Percentiles rank a stretch among this genome's conserved stretches.
Evolutionary conservation across 371 early-diverging fungal species (phyloP).

Genomic region (Mucor indicus): DNA sequence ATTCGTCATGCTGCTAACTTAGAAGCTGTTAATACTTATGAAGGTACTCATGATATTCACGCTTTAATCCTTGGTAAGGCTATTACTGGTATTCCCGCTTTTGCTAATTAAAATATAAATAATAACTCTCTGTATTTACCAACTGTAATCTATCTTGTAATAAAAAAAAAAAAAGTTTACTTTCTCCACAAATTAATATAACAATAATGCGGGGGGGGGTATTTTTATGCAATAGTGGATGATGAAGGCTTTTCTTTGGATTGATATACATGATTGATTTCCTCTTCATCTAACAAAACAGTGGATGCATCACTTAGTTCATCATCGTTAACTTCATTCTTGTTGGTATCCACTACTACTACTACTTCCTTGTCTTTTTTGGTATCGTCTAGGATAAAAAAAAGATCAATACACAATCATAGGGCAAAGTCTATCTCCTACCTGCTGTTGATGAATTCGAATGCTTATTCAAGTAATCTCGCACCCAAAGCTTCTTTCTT

Average conservation of each 20-base stretch:
- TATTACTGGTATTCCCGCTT: constrained; percentile 91
- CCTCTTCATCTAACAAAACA: constrained; percentile 20
- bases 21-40: constrained; percentile 97
- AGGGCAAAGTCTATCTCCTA: no score
- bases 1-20: constrained; percentile 95
- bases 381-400: no score
- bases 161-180: no score
- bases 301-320: constrained; percentile 34
- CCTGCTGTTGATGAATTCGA: neutral
- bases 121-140: no score
- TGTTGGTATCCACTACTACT: neutral
- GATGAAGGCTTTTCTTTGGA: no score
- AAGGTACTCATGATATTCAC: constrained; percentile 96
- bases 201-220: no score
- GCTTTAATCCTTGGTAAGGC: constrained; percentile 93
- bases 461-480: constrained; percentile 14
- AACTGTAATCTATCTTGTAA: no score
- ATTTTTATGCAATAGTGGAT: no score
- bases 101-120: constrained; percentile 45
- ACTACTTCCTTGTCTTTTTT: neutral
- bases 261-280: constrained; percentile 3
- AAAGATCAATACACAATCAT: no score
- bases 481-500: constrained; percentile 24
- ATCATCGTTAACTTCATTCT: constrained; percentile 15
- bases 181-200: no score